A percentile compares a stretch with the other conserved stretches of the same genome.
phyloP scores from a whole-genome alignment of 345 rosid genomes.

The Nephelium lappaceum region DNA sequence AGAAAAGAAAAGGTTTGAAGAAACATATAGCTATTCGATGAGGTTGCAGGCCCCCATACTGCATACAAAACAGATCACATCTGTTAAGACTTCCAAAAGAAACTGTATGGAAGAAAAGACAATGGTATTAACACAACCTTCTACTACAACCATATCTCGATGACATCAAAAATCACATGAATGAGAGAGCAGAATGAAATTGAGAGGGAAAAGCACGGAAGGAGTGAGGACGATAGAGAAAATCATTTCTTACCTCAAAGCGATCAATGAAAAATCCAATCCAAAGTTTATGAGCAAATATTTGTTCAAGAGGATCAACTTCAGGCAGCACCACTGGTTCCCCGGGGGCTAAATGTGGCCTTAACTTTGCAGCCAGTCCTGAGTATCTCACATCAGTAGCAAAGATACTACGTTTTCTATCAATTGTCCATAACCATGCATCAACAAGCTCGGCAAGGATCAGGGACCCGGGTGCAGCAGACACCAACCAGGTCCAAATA shows the following conservation, averaged over 20 bases:
- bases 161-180: not conserved
- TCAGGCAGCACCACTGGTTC: slow-evolving; percentile 79
- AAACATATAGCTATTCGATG: not conserved
- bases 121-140: not conserved
- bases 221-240: not conserved
- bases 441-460: slow-evolving; percentile 98
- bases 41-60: not conserved
- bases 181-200: not conserved
- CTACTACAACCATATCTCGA: not conserved
- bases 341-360: slow-evolving; percentile 95
- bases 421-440: slow-evolving; percentile 99
- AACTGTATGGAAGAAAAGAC: not conserved
- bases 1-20: not conserved
- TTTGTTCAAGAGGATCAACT: slow-evolving; percentile 85
- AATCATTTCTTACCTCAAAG: slow-evolving; percentile 72
- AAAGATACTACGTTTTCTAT: slow-evolving; percentile 92
- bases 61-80: not conserved
- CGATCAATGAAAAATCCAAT: slow-evolving; percentile 95
- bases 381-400: slow-evolving; percentile 80
- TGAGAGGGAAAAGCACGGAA: not conserved
- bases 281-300: slow-evolving; percentile 95
- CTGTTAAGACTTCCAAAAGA: not conserved
- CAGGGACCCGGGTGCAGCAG: slow-evolving; percentile 96
- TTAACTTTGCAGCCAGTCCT: slow-evolving; percentile 92
- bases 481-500: slow-evolving; percentile 99